Base-by-base conservation (phyloP, 805 yeast species). In the Clavispora phyllophila region DNA sequence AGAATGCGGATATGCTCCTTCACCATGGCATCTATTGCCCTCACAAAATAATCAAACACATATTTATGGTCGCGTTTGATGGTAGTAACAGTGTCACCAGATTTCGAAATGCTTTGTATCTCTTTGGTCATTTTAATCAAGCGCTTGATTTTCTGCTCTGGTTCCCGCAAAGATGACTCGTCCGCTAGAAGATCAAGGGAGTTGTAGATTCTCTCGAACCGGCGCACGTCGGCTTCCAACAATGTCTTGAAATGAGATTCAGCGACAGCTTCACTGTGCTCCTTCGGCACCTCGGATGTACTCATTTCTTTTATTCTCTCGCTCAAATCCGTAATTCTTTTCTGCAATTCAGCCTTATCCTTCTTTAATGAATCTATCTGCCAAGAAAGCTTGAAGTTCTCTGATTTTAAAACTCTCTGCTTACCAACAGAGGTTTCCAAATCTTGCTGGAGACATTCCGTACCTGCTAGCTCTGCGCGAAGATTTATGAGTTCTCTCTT, bases 21-120 rank as follows among this genome's bases (percentile, higher is more conserved):
- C 2, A 81, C 78, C 8, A 82, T 67, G 3, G 82, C 76, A 23
- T 72, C 78, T 6, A 78, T 72, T 0, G 87, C 88, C 36, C 81
- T 64, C n/a, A 76, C 74, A 48, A 79, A 77, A 52, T 79, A 82
- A 13, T 70, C 70, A 42, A 75, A 70, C 3, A 78, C 61, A 0
- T 80, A 69, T 41, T 73, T 74, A 28, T 60, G 76, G 46, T 51
- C 65, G 17, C 68, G 70, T 26, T 45, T 46, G 14, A 37, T 10
- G 13, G 40, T 18, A 12, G 23, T 6, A 10, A 31, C 6, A 5
- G 2, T 12, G 2, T 14, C 28, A 9, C 9, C 31, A 4, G 18
- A 4, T 19, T 31, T 31, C 4, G 8, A 26, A 10, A 15, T 14
- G 14, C 4, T 12, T 24, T 13, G 24, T 4, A 18, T 8, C 53